Conservation (phyloP, 306 rosid genomes). For the Malus fusca region DNA sequence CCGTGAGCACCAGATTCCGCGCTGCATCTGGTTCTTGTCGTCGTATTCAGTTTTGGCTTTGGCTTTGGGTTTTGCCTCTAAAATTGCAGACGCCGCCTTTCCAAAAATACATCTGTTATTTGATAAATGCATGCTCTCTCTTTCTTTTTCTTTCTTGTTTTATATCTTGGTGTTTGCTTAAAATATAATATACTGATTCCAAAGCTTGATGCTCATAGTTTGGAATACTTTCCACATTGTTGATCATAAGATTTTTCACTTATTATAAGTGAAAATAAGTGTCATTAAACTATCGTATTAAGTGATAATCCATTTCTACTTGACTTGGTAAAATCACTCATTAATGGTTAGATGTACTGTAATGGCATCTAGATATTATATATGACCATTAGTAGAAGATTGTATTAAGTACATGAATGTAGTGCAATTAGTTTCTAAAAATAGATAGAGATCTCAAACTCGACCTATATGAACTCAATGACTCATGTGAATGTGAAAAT, state of each 20-base stretch:
- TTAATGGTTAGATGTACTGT: background rate
- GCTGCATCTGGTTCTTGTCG: conserved; percentile 27
- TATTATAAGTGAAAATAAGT: too few relatives aligned
- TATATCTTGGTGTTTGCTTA: background rate
- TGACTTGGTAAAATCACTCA: too few relatives aligned
- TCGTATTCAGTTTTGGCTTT: conserved; percentile 17
- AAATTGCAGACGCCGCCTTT: conserved; percentile 38
- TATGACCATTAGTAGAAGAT: background rate
- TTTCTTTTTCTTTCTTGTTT: background rate
- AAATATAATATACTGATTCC: background rate
- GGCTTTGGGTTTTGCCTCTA: background rate
- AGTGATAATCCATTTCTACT: too few relatives aligned
- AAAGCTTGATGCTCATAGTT: background rate
- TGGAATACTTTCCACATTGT: background rate
- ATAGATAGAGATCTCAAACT: background rate
- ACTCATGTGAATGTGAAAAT: background rate
- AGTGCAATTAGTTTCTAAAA: too few relatives aligned
- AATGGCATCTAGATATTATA: background rate
- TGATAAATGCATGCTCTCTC: background rate
- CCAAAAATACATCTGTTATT: background rate
- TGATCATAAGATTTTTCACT: background rate
- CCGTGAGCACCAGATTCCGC: conserved; percentile 27
- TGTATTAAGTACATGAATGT: background rate
- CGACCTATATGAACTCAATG: too few relatives aligned
- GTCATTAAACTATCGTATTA: too few relatives aligned